Conservation (phyloP, 768 basidiomycete species). For the Punctularia strigosozonata region DNA sequence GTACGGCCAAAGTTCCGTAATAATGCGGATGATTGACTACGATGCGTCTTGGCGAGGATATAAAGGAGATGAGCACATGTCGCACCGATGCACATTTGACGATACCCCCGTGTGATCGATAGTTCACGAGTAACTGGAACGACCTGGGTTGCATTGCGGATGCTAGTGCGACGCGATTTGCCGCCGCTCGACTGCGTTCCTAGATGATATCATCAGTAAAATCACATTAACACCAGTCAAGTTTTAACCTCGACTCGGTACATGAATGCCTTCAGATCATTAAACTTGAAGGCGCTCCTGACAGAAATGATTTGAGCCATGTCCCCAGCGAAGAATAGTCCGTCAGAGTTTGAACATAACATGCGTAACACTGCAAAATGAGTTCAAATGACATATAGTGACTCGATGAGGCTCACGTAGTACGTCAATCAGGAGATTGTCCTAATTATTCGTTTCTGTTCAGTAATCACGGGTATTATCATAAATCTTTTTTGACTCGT, state of each 20-base stretch:
- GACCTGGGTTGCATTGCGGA: too few species aligned
- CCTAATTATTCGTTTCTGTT: too few species aligned
- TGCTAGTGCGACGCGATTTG: too few species aligned
- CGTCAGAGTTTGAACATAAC: conserved; percentile 52
- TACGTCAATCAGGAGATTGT: conserved; percentile 56
- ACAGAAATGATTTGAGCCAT: conserved; percentile 69
- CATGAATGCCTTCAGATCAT: conserved; percentile 59
- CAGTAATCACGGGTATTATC: too few species aligned
- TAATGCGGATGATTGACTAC: conserved; percentile 17
- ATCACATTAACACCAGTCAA: too few species aligned
- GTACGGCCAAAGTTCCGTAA: conserved; percentile 21
- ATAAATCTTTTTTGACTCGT: too few species aligned
- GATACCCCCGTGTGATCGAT: conserved; percentile 24
- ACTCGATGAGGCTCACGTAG: conserved; percentile 43
- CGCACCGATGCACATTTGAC: conserved; percentile 21
- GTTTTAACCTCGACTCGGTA: conserved; percentile 48
- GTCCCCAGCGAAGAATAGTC: conserved; percentile 72
- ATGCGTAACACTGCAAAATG: conserved; percentile 42
- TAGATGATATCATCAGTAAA: too few species aligned
- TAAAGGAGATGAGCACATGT: too few species aligned
- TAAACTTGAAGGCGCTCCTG: conserved; percentile 61
- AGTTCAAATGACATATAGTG: background rate
- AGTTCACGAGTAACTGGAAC: conserved; percentile 22
- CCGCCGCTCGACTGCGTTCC: too few species aligned
- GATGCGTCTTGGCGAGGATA: too few species aligned